phyloP scores from a whole-genome alignment of 1,139 yeast species.

The Saccharomycopsis hybrid region DNA sequence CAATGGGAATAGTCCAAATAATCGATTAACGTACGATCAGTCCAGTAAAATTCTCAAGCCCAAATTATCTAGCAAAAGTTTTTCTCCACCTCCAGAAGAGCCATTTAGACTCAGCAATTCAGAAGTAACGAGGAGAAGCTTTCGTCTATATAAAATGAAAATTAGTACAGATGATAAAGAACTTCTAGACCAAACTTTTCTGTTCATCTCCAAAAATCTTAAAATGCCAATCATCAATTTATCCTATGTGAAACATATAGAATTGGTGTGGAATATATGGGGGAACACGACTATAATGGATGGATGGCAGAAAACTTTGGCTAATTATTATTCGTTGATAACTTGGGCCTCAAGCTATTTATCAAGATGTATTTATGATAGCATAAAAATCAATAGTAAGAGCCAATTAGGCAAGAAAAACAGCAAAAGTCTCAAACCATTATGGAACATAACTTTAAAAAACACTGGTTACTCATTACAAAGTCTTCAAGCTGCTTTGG shows the following conservation, averaged over 20 bases:
- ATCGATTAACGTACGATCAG: neutral
- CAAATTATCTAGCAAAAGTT: too few species aligned
- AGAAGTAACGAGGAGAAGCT: neutral
- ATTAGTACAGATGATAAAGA: conserved; percentile 1
- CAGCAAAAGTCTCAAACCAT: conserved; percentile 2
- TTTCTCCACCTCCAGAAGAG: neutral
- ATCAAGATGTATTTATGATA: conserved; percentile 4
- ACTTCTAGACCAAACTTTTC: neutral
- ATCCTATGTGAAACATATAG: conserved; percentile 4
- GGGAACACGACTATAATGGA: conserved; percentile 10
- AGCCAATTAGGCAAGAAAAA: conserved; percentile 1
- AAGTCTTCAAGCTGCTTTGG: conserved; percentile 3
- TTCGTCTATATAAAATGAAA: conserved; percentile 6
- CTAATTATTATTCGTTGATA: conserved; percentile 15
- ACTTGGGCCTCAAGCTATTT: conserved; percentile 13
- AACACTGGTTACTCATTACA: conserved; percentile 6
- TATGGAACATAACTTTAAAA: conserved; percentile 8
- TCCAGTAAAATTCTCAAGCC: too few species aligned
- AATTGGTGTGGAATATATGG: conserved; percentile 15
- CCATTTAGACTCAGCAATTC: neutral
- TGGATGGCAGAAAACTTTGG: neutral
- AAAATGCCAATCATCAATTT: conserved; percentile 11
- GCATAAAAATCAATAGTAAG: neutral
- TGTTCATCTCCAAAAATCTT: conserved; percentile 11
- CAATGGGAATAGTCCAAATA: neutral